Base-by-base conservation (phyloP, 1,284 basidiomycete genomes). In the Microbotryum violaceum region DNA sequence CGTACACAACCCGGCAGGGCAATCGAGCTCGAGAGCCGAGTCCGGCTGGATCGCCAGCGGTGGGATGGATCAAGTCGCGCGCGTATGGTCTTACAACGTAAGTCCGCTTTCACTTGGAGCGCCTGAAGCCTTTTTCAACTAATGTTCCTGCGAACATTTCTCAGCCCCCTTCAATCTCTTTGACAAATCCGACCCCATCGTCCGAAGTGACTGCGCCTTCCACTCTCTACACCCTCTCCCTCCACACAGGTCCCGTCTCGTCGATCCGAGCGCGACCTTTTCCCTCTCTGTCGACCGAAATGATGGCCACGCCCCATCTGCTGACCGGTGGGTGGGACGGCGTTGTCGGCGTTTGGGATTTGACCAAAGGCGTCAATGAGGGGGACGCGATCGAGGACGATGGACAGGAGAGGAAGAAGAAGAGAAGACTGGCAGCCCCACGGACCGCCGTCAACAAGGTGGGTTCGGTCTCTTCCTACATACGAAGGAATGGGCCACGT, bases 291-390 rank as follows among this genome's bases (percentile, higher is more conserved):
- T 44, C 51, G 3, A 21, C 56, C 9, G 20, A 58, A 2, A n/a
- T 55, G 1, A 57, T 60, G 1, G 0, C 60, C 0, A 54, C 67
- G 73, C 82, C 3, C 82, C 83, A 68, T 54, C 77, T 92, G 25
- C 77, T 91, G 33, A 87, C 87, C 0, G 81, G 85, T 0, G 86
- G 85, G 0, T 91, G 88, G 88, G 90, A 92, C 71, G 79, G 81
- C 6, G 77, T 87, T 21, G 80, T 96, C 56, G 88, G 90, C 6
- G 70, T 93, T 16, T 96, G 79, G 73, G 68, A 71, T 27, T 62
- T 80, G 3, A 73, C 74, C 48, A 77, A 77, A 63, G 75, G 77
- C 5, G 77, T 86, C 29, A 85, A 87, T 2, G 70, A 76, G 0
- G 70, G 79, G 44, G 84, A 91, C 75, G 84, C 88, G 74, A 80